Conservation (phyloP, 2,329 filamentous ascomycete genomes). For the Cladophialophora exuberans region DNA sequence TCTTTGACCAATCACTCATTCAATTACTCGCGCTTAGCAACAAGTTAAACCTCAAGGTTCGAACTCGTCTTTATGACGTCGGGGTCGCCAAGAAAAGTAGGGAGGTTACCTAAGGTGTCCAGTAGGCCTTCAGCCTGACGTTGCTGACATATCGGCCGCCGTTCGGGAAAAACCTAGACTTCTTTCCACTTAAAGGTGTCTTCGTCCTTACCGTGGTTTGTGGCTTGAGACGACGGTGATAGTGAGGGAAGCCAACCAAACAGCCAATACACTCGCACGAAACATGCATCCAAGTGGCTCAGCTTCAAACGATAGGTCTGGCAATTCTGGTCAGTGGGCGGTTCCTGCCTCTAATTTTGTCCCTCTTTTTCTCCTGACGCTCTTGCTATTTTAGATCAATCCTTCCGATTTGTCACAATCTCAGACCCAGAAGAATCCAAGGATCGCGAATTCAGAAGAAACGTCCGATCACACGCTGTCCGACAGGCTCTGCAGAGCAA, state of each 20-base stretch:
- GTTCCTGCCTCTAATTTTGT: too few species aligned
- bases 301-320: neutral
- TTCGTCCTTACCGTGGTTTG: neutral
- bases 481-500: conserved; percentile 1
- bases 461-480: conserved; percentile 1
- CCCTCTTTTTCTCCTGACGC: too few species aligned
- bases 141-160: neutral
- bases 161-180: conserved; percentile 3
- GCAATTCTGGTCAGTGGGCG: too few species aligned
- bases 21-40: conserved; percentile 1
- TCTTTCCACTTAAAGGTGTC: conserved; percentile 4
- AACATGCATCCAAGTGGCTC: neutral
- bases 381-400: too few species aligned
- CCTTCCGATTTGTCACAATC: neutral
- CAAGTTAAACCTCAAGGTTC: neutral
- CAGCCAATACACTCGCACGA: neutral
- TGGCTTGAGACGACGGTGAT: neutral
- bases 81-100: neutral
- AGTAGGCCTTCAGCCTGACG: too few species aligned
- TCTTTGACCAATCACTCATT: too few species aligned
- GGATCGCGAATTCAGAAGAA: neutral
- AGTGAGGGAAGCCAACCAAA: neutral
- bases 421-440: neutral
- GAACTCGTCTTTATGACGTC: neutral
- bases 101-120: too few species aligned